Conservation (phyloP, 1,284 basidiomycete species). For the Apiotrichum mycotoxinovorans region DNA sequence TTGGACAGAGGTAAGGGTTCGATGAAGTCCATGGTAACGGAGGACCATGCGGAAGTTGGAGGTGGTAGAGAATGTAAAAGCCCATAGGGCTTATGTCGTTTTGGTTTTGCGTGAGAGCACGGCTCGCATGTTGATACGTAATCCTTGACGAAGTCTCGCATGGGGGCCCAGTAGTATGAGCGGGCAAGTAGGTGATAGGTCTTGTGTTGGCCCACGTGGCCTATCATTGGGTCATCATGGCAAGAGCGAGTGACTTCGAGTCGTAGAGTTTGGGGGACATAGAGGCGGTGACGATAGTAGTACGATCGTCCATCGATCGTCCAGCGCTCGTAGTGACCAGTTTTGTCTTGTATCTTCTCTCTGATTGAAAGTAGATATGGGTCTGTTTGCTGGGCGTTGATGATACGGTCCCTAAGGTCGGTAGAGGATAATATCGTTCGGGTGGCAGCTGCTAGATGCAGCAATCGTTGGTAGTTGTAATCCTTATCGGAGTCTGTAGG, state of each 20-base stretch:
- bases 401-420: neutral
- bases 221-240: conserved; percentile 31
- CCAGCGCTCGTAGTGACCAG: too few relatives aligned
- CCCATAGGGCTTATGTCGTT: conserved; percentile 40
- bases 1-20: conserved; percentile 49
- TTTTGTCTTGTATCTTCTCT: too few relatives aligned
- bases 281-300: neutral
- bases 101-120: conserved; percentile 51
- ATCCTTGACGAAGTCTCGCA: conserved; percentile 22
- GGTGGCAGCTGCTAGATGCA: neutral
- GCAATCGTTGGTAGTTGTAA: neutral
- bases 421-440: neutral
- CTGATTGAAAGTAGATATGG: too few relatives aligned
- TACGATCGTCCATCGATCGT: too few relatives aligned
- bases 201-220: conserved; percentile 53
- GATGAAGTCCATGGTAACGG: conserved; percentile 55
- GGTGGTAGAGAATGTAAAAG: conserved; percentile 47
- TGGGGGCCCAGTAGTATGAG: conserved; percentile 32
- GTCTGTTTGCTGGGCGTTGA: neutral
- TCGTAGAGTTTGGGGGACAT: conserved; percentile 4
- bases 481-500: neutral
- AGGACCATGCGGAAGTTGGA: too few relatives aligned
- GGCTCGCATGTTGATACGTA: conserved; percentile 45
- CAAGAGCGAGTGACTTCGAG: conserved; percentile 18
- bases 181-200: conserved; percentile 36